Percentiles rank a stretch among this genome's conserved stretches.
Conservation (phyloP, 192 early-diverging fungal species). For the Kickxella alabastrina region DNA sequence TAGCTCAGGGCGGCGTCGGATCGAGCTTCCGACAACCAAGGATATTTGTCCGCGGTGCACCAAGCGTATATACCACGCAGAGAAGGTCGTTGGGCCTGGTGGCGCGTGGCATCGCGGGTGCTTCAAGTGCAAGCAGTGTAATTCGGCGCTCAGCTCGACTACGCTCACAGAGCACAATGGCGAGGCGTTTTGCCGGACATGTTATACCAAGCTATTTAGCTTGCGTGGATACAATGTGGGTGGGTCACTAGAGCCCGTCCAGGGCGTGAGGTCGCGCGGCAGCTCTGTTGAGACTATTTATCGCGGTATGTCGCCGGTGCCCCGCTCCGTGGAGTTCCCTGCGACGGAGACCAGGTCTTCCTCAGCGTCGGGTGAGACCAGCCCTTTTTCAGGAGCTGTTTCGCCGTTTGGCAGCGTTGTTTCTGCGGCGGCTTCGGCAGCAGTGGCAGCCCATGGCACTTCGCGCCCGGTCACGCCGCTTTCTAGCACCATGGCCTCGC, state of each 20-base stretch:
- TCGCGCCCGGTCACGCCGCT: slow-evolving; percentile 5
- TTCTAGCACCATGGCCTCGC: slow-evolving; percentile 4
- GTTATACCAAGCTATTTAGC: slow-evolving; percentile 50
- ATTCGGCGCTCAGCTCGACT: slow-evolving; percentile 37
- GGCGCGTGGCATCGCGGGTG: slow-evolving; percentile 52
- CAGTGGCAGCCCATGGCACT: slow-evolving; percentile 25
- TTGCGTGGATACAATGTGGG: slow-evolving; percentile 46
- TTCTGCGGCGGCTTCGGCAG: slow-evolving; percentile 34
- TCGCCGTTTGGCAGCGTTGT: slow-evolving; percentile 36
- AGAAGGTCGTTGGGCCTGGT: slow-evolving; percentile 51
- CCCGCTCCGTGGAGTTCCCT: background rate
- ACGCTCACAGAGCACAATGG: slow-evolving; percentile 50
- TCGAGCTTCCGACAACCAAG: slow-evolving; percentile 32
- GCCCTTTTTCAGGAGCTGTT: background rate
- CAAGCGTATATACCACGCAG: slow-evolving; percentile 50
- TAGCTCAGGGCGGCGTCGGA: slow-evolving; percentile 29
- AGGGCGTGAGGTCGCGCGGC: background rate
- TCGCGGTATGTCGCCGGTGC: background rate
- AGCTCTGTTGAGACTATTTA: background rate
- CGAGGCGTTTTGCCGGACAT: slow-evolving; percentile 48
- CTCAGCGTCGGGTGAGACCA: background rate
- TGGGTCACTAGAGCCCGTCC: slow-evolving; percentile 18
- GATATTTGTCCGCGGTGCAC: slow-evolving; percentile 51
- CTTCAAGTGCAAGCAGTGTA: slow-evolving; percentile 52
- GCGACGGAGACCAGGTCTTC: background rate